These are phyloP conservation scores for Thyridium curvatum DNA, from an alignment of 2,329 filamentous ascomycete species.

Conservation along the genomic window DNA sequence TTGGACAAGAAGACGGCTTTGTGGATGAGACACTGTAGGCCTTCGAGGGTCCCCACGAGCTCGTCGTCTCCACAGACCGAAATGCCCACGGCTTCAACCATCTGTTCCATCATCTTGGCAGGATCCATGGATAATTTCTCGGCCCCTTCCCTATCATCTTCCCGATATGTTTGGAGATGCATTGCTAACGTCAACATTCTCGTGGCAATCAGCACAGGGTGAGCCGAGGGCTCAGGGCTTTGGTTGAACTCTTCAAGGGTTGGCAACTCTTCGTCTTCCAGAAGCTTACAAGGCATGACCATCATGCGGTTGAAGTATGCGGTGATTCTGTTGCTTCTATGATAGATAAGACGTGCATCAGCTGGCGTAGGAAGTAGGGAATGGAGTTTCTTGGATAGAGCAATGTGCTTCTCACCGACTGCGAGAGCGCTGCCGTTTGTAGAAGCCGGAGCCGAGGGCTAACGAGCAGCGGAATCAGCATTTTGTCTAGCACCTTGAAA, in stretches of 20 bases:
- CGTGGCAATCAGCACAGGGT: conserved; percentile 6
- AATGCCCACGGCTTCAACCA: conserved; percentile 18
- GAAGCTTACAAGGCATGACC: conserved; percentile 12
- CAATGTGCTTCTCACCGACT: not conserved
- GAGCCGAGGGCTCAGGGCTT: not conserved
- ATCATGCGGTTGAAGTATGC: conserved; percentile 16
- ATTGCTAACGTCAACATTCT: conserved; percentile 8
- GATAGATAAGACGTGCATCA: conserved; percentile 9
- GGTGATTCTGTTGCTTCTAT: conserved; percentile 3
- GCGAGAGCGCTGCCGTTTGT: too few relatives aligned
- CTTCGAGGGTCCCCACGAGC: conserved; percentile 34
- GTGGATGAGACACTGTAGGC: conserved; percentile 40
- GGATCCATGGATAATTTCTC: conserved; percentile 14
- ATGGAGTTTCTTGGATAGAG: conserved; percentile 9
- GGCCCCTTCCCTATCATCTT: not conserved
- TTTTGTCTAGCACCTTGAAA: too few relatives aligned
- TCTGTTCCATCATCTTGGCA: conserved; percentile 14
- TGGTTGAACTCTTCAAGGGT: too few relatives aligned
- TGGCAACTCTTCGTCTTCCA: not conserved
- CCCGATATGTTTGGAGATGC: conserved; percentile 3
- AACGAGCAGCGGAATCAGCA: too few relatives aligned
- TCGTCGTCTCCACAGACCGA: conserved; percentile 25
- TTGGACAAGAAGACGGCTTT: conserved; percentile 39
- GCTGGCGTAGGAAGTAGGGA: conserved; percentile 11
- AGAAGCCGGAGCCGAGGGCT: too few relatives aligned